These are phyloP conservation scores for Rosa multiflora DNA, from an alignment of 306 rosid species.

Conservation along the genomic window DNA sequence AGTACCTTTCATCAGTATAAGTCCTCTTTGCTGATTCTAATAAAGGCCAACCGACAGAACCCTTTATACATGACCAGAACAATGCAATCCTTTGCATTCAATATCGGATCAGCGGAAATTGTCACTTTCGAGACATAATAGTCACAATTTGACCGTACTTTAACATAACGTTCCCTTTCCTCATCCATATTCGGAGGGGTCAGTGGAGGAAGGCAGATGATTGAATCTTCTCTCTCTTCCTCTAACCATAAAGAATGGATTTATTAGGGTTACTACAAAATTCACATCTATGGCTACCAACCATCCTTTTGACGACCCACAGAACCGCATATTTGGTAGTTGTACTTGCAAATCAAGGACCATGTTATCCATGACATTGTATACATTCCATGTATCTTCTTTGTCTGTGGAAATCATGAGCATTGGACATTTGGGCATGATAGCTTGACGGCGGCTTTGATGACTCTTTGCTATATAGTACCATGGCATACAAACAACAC, in stretches of 20 bases:
- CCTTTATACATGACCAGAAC: neutral
- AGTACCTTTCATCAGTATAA: neutral
- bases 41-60: neutral
- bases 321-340: neutral
- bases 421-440: neutral
- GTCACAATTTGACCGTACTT: neutral
- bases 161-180: too few species aligned
- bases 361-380: neutral
- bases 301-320: constrained; percentile 4
- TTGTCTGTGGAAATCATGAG: neutral
- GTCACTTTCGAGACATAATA: neutral
- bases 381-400: neutral
- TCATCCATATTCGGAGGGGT: neutral
- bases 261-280: neutral
- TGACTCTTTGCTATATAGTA: neutral
- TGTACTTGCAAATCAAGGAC: too few species aligned
- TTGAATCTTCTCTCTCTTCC: neutral
- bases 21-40: neutral
- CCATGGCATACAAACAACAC: neutral
- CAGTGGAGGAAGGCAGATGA: neutral
- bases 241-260: too few species aligned
- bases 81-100: neutral
- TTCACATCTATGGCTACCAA: neutral
- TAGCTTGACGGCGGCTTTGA: neutral
- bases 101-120: neutral